A percentile compares a stretch with the other conserved stretches of the same genome.
Evolutionary conservation across 2,329 filamentous ascomycete species (phyloP).

Genomic region (Penicillium carneum): DNA sequence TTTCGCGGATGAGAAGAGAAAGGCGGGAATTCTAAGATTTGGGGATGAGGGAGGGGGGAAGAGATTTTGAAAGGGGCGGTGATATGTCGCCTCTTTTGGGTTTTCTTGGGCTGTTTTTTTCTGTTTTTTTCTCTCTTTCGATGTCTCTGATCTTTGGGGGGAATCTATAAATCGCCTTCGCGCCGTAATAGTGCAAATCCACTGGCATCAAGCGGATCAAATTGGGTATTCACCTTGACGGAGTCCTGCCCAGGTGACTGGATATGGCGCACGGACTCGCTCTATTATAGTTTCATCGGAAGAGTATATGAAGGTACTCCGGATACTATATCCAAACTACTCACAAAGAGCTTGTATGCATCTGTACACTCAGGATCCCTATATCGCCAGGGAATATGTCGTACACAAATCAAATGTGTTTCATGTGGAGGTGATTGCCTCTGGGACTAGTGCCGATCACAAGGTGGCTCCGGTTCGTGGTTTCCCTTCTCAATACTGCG

Average conservation of each 20-base stretch:
- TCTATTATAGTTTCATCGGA: not conserved
- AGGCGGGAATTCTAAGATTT: slow-evolving; percentile 3
- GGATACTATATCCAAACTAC: not conserved
- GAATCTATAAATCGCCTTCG: not conserved
- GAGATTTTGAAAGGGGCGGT: slow-evolving; percentile 33
- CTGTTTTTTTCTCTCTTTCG: not conserved
- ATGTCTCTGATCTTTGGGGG: not conserved
- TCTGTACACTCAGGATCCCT: not conserved
- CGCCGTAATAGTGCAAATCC: not conserved
- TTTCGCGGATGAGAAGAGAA: slow-evolving; percentile 6
- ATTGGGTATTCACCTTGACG: not conserved
- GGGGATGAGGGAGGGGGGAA: slow-evolving; percentile 5
- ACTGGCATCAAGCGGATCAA: not conserved
- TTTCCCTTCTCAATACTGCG: slow-evolving; percentile 10
- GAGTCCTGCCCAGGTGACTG: not conserved
- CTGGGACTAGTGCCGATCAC: slow-evolving; percentile 34
- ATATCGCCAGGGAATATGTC: too few relatives aligned
- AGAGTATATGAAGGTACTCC: not conserved
- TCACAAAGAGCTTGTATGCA: not conserved
- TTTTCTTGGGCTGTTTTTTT: not conserved
- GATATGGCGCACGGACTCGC: not conserved
- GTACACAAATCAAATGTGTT: not conserved
- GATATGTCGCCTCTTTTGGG: slow-evolving; percentile 22
- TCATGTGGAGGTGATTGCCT: slow-evolving; percentile 27
- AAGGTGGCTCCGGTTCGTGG: slow-evolving; percentile 18